phyloP scores from a whole-genome alignment of 1,284 basidiomycete genomes.

The Vanrija humicola region DNA sequence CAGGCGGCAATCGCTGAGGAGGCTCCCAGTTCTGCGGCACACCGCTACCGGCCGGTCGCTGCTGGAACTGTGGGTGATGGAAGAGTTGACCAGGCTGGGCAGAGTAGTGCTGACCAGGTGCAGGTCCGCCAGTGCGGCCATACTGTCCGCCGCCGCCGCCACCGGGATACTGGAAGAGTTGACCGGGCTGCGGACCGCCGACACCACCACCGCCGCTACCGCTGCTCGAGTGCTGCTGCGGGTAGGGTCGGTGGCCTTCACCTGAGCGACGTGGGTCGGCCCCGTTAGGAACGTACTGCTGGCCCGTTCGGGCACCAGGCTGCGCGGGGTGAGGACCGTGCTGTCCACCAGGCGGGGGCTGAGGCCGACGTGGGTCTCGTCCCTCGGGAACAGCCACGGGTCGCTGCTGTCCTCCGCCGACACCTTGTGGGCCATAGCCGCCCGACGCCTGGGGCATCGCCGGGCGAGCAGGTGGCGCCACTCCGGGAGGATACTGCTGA shows the following conservation, averaged over 20 bases:
- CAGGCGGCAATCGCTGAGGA: slow-evolving; percentile 23
- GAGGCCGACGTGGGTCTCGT: slow-evolving; percentile 1
- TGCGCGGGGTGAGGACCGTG: slow-evolving; percentile 2
- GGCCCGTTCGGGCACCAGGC: slow-evolving; percentile 4
- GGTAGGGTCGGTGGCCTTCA: slow-evolving; percentile 1
- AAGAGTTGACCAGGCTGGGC: slow-evolving; percentile 38
- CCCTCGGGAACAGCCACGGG: no score
- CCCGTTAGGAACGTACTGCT: slow-evolving; percentile 3
- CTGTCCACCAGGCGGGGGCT: slow-evolving; percentile 8
- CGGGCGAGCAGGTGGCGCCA: slow-evolving; percentile 10
- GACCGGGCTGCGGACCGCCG: slow-evolving; percentile 43
- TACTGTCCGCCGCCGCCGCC: not conserved
- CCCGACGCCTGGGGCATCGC: not conserved
- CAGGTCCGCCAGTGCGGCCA: slow-evolving; percentile 9
- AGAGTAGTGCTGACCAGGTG: slow-evolving; percentile 34
- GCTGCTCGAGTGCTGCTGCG: slow-evolving; percentile 8
- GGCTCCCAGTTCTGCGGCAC: slow-evolving; percentile 16
- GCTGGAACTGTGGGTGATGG: slow-evolving; percentile 31
- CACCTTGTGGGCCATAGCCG: no score
- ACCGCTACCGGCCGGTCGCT: slow-evolving; percentile 1
- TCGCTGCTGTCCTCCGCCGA: no score
- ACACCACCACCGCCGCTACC: not conserved
- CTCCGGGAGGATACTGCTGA: slow-evolving; percentile 12
- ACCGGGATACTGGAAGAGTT: slow-evolving; percentile 46
- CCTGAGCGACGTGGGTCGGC: slow-evolving; percentile 1